Evolutionary conservation across 1,139 yeast genomes (phyloP).

Genomic region (Kurtzmaniella quercitrusa): DNA sequence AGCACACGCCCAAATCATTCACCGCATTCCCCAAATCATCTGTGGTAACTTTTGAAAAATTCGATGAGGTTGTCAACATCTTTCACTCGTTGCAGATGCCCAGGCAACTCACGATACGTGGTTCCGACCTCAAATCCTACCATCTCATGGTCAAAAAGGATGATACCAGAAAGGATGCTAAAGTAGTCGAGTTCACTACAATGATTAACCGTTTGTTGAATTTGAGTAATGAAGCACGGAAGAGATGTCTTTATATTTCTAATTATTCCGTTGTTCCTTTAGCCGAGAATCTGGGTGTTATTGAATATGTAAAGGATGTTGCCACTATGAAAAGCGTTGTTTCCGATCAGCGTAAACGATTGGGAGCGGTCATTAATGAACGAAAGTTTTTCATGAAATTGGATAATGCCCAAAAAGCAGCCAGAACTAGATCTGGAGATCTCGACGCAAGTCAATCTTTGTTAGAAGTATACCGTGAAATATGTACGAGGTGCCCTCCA

Average conservation of each 20-base stretch:
- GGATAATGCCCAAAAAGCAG: slow-evolving; percentile 38
- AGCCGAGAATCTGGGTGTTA: slow-evolving; percentile 82
- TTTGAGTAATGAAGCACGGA: slow-evolving; percentile 67
- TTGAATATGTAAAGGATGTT: slow-evolving; percentile 90
- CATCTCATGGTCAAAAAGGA: slow-evolving; percentile 83
- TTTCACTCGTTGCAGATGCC: slow-evolving; percentile 87
- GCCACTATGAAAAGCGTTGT: slow-evolving; percentile 74
- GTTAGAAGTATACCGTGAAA: slow-evolving; percentile 25
- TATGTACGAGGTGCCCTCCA: slow-evolving; percentile 55
- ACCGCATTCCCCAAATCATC: slow-evolving; percentile 53
- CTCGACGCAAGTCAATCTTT: slow-evolving; percentile 17
- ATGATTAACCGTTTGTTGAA: slow-evolving; percentile 74
- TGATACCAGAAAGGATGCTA: slow-evolving; percentile 93
- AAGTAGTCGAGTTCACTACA: slow-evolving; percentile 87
- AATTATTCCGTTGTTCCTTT: slow-evolving; percentile 90
- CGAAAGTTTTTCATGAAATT: slow-evolving; percentile 30
- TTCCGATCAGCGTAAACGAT: slow-evolving; percentile 37
- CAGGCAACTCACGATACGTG: slow-evolving; percentile 68
- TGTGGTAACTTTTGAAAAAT: slow-evolving; percentile 49
- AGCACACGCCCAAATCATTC: slow-evolving; percentile 38
- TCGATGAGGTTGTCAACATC: slow-evolving; percentile 63
- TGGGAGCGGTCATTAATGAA: slow-evolving; percentile 30
- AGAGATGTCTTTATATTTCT: slow-evolving; percentile 65
- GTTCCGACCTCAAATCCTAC: slow-evolving; percentile 72
- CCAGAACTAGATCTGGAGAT: slow-evolving; percentile 20